These are phyloP conservation scores for Saccharum officinarum DNA, from an alignment of 176 grass and related monocot species.

Conservation along the genomic window DNA sequence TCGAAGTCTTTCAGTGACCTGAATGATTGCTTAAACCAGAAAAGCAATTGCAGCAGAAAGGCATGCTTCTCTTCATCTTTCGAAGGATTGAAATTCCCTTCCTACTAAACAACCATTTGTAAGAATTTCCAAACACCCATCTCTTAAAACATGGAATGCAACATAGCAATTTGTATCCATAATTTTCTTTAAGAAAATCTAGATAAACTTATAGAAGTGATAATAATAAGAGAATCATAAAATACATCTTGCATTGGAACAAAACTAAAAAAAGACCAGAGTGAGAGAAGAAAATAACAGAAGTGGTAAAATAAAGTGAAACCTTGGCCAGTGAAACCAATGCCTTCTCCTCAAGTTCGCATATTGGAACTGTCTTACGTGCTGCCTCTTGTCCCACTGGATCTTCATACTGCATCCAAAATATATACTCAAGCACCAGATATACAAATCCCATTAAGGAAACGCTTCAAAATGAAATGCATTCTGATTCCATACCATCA, in stretches of 20 bases:
- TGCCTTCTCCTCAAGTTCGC: constrained; percentile 85
- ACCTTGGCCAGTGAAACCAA: constrained; percentile 90
- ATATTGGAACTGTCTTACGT: constrained; percentile 69
- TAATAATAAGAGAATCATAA: constrained; percentile 16
- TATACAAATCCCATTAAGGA: constrained; percentile 28
- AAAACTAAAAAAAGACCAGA: neutral
- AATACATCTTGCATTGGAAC: constrained; percentile 20
- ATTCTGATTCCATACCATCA: constrained; percentile 67
- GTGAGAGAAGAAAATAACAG: neutral
- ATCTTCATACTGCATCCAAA: constrained; percentile 81
- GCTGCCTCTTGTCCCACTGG: constrained; percentile 65
- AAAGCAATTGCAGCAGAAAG: constrained; percentile 87
- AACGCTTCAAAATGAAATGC: constrained; percentile 15
- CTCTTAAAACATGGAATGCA: constrained; percentile 39
- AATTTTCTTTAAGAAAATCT: neutral
- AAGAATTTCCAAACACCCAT: constrained; percentile 29
- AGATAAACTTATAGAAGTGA: neutral
- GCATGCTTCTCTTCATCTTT: constrained; percentile 88
- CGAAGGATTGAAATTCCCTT: constrained; percentile 81
- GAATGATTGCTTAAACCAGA: constrained; percentile 99
- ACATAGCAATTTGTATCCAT: constrained; percentile 23
- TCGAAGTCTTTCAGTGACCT: constrained; percentile 58
- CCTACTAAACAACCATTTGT: constrained; percentile 60
- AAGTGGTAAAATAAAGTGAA: constrained; percentile 15
- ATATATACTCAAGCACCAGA: constrained; percentile 23